phyloP scores from a whole-genome alignment of 1,284 basidiomycete species.

The Melampsora occidentalis region DNA sequence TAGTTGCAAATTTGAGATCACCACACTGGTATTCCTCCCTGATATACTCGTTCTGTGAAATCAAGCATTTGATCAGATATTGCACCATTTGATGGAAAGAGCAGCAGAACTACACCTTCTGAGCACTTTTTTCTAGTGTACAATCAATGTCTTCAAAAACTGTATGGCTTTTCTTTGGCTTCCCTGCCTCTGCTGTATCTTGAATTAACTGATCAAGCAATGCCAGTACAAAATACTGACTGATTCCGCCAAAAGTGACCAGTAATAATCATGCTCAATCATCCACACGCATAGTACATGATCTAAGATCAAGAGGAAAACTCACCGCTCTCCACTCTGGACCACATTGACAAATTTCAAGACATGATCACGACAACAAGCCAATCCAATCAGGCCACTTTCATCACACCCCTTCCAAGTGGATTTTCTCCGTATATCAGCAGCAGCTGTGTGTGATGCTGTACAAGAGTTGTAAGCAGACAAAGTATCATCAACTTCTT shows the following conservation, averaged over 20 bases:
- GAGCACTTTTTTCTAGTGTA: too few species aligned
- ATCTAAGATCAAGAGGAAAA: background rate
- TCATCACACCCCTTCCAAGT: conserved; percentile 16
- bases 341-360: background rate
- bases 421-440: background rate
- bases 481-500: background rate
- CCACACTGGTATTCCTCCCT: too few species aligned
- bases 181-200: background rate
- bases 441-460: conserved; percentile 13
- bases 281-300: background rate
- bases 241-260: background rate
- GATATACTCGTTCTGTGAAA: background rate
- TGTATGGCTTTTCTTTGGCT: too few species aligned
- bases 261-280: background rate
- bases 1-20: conserved; percentile 22
- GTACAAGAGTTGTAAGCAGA: conserved; percentile 4
- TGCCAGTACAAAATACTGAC: background rate
- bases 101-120: too few species aligned
- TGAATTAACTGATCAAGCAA: background rate
- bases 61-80: too few species aligned
- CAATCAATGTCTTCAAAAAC: too few species aligned
- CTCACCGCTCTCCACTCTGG: too few species aligned
- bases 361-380: conserved; percentile 13
- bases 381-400: conserved; percentile 18
- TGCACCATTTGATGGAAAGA: too few species aligned